phyloP scores from a whole-genome alignment of 2,329 filamentous ascomycete genomes.

The Monosporascus sp. region DNA sequence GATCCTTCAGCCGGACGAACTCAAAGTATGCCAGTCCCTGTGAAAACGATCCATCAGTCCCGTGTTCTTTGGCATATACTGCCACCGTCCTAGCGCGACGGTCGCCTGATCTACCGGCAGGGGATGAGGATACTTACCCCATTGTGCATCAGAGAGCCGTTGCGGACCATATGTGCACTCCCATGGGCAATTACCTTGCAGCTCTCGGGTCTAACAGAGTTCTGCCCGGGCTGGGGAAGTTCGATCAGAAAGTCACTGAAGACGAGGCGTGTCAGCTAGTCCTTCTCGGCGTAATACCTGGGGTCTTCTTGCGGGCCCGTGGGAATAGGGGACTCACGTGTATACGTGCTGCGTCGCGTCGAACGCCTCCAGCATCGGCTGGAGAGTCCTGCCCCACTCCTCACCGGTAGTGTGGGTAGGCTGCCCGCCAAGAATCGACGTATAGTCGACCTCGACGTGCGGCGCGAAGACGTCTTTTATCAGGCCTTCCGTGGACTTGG shows the following conservation, averaged over 20 bases:
- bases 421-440: slow-evolving; percentile 22
- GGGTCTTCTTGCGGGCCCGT: too few species aligned
- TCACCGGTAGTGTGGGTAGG: slow-evolving; percentile 10
- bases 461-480: slow-evolving; percentile 21
- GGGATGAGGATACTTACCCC: slow-evolving; percentile 16
- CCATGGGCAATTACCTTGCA: slow-evolving; percentile 16
- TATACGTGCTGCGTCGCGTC: slow-evolving; percentile 21
- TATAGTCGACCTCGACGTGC: slow-evolving; percentile 24
- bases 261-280: too few species aligned
- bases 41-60: not conserved
- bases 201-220: slow-evolving; percentile 12
- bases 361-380: slow-evolving; percentile 10
- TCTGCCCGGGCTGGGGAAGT: slow-evolving; percentile 16
- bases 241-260: slow-evolving; percentile 15
- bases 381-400: slow-evolving; percentile 16
- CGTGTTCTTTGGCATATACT: slow-evolving; percentile 5
- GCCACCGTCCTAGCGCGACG: slow-evolving; percentile 10
- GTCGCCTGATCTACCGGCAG: not conserved
- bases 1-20: slow-evolving; percentile 16
- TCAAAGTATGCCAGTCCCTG: slow-evolving; percentile 10
- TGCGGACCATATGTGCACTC: slow-evolving; percentile 16
- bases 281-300: too few species aligned
- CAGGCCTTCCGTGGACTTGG: slow-evolving; percentile 12
- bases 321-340: slow-evolving; percentile 5
- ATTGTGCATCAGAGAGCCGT: slow-evolving; percentile 21